Evolutionary conservation across 2,329 filamentous ascomycete species (phyloP).

Genomic region (Fusarium pilosicola): DNA sequence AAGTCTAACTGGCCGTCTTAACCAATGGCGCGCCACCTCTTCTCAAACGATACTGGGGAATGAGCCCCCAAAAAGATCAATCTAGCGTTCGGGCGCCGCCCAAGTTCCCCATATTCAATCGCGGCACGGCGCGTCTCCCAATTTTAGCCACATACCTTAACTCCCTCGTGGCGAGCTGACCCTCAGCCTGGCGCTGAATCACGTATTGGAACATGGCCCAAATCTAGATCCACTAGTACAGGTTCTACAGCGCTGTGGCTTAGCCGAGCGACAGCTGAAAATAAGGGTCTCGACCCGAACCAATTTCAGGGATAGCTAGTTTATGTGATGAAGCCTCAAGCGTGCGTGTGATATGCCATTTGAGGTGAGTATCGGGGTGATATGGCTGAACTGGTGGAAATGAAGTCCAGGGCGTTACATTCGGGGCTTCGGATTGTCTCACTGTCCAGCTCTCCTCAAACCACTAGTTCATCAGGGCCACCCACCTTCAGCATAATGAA

Average conservation of each 20-base stretch:
- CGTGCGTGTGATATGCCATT: not conserved
- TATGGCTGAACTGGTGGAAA: not conserved
- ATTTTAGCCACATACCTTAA: not conserved
- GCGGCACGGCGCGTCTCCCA: not conserved
- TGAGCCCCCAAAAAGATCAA: too few species aligned
- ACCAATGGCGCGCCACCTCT: too few species aligned
- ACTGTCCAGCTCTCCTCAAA: not conserved
- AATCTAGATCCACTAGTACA: not conserved
- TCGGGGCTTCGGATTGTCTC: not conserved
- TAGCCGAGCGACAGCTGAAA: not conserved
- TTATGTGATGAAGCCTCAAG: not conserved
- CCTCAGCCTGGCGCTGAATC: not conserved
- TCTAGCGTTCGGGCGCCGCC: too few species aligned
- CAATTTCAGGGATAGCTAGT: not conserved
- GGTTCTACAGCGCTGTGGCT: not conserved
- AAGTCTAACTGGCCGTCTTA: not conserved
- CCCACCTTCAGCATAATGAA: fast-evolving
- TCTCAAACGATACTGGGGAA: too few species aligned
- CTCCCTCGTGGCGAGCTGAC: not conserved
- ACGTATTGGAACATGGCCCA: not conserved
- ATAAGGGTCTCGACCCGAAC: not conserved
- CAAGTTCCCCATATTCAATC: not conserved
- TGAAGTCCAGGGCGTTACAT: not conserved
- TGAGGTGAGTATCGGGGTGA: not conserved
- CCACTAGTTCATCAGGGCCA: not conserved